Conservation (phyloP, 768 basidiomycete species). For the Hygrophorus russula region DNA sequence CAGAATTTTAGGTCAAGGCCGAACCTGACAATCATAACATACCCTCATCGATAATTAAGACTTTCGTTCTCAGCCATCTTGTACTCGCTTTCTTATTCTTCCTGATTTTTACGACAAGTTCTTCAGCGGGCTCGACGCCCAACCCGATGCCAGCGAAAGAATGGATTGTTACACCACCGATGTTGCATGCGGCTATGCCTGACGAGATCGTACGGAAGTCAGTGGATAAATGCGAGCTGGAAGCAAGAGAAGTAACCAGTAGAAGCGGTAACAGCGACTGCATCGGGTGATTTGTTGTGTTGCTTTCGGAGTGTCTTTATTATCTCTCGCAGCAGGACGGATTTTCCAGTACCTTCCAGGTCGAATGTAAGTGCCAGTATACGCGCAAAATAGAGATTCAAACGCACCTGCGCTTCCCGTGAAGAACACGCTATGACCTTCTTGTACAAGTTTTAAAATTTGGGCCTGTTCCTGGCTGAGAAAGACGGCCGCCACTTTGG, state of each 20-base stretch:
- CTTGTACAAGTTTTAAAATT: constrained; percentile 68
- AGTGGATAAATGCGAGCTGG: neutral
- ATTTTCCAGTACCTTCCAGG: constrained; percentile 83
- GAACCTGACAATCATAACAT: constrained; percentile 6
- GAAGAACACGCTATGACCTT: constrained; percentile 78
- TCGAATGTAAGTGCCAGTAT: constrained; percentile 5
- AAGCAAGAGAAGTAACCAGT: constrained; percentile 43
- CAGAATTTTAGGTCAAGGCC: neutral
- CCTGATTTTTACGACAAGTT: constrained; percentile 52
- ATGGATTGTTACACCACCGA: constrained; percentile 91
- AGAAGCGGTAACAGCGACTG: constrained; percentile 88
- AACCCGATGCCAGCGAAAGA: constrained; percentile 93
- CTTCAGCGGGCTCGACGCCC: constrained; percentile 52
- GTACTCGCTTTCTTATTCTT: constrained; percentile 77
- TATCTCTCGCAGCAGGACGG: constrained; percentile 86
- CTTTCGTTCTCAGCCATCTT: constrained; percentile 78
- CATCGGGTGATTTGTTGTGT: constrained; percentile 43
- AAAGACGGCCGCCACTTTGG: constrained; percentile 34
- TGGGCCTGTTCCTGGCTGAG: constrained; percentile 82
- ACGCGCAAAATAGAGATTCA: constrained; percentile 7
- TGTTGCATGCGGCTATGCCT: constrained; percentile 96
- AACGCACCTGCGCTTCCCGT: constrained; percentile 90
- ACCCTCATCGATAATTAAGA: constrained; percentile 81
- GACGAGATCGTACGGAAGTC: neutral
- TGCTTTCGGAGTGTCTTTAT: constrained; percentile 61